Evolutionary conservation across 2,329 filamentous ascomycete genomes (phyloP).

Genomic region (Aspergillus japonicus): DNA sequence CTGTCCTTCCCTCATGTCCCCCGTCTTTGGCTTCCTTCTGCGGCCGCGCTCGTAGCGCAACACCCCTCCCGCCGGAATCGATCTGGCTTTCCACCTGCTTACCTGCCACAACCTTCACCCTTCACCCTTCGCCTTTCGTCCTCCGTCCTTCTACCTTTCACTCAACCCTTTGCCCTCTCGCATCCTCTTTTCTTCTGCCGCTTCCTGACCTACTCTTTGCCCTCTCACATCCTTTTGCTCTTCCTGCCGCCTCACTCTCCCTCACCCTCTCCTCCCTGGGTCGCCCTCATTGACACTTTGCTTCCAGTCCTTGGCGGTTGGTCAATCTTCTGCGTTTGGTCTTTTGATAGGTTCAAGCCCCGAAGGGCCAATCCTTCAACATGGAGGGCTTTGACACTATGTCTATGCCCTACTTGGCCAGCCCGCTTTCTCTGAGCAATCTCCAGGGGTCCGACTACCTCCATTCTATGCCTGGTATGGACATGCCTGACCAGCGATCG

Average conservation of each 20-base stretch:
- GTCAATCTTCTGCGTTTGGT: not conserved
- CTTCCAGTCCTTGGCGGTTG: not conserved
- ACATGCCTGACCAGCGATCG: conserved; percentile 58
- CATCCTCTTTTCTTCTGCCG: not conserved
- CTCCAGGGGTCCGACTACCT: conserved; percentile 50
- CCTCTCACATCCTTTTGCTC: not conserved
- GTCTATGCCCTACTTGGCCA: conserved; percentile 63
- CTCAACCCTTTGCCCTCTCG: not conserved
- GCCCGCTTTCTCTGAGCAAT: conserved; percentile 56
- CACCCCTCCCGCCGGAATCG: conserved; percentile 5
- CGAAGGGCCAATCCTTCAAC: conserved; percentile 9
- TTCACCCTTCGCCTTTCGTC: too few relatives aligned
- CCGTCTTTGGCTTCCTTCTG: conserved; percentile 12
- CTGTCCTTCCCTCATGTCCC: conserved; percentile 2
- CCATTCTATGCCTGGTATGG: conserved; percentile 52
- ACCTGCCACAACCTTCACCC: too few relatives aligned
- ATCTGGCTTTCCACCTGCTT: not conserved
- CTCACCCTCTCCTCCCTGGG: not conserved
- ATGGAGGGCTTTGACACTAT: conserved; percentile 61
- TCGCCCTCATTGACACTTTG: not conserved
- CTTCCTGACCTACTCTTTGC: not conserved
- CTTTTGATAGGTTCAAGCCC: not conserved
- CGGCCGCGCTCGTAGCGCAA: conserved; percentile 11
- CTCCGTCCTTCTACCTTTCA: not conserved
- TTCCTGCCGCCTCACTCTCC: not conserved